These are phyloP conservation scores for Calonectria montana DNA, from an alignment of 2,329 filamentous ascomycete genomes.

Conservation along the genomic window DNA sequence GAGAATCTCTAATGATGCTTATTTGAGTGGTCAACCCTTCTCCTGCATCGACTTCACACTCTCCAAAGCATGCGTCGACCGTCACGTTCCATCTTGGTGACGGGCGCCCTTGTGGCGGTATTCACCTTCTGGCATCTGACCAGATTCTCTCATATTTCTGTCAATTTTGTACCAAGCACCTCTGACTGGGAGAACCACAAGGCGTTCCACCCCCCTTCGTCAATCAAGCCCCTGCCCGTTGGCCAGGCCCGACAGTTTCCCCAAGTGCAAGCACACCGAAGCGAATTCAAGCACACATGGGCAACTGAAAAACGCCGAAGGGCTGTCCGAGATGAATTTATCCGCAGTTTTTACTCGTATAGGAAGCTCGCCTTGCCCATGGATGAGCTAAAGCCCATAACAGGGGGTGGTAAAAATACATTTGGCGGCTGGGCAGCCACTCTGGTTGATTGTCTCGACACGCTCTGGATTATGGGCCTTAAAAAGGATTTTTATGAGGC, in stretches of 20 bases:
- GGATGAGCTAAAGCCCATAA: constrained; percentile 64
- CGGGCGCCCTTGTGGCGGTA: constrained; percentile 17
- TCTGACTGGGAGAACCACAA: constrained; percentile 47
- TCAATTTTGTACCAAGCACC: constrained; percentile 38
- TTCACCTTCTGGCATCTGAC: constrained; percentile 39
- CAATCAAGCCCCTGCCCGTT: constrained; percentile 47
- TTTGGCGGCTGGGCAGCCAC: constrained; percentile 70
- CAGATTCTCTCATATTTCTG: constrained; percentile 15
- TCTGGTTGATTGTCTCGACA: constrained; percentile 70
- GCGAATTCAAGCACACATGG: constrained; percentile 32
- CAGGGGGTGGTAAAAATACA: constrained; percentile 56
- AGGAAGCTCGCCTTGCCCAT: constrained; percentile 63
- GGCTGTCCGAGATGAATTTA: constrained; percentile 55
- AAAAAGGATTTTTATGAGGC: constrained; percentile 67
- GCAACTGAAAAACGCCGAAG: constrained; percentile 45
- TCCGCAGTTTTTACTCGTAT: constrained; percentile 63
- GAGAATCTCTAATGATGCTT: background rate
- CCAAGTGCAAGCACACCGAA: constrained; percentile 44
- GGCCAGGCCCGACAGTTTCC: constrained; percentile 42
- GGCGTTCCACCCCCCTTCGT: constrained; percentile 44
- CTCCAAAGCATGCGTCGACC: constrained; percentile 10
- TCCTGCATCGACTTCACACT: background rate
- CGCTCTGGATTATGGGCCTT: constrained; percentile 72
- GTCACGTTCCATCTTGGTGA: constrained; percentile 11
- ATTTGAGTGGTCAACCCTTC: background rate